Evolutionary conservation across 495 filamentous ascomycete species (phyloP).

Genomic region (Xanthoparmelia taractica): DNA sequence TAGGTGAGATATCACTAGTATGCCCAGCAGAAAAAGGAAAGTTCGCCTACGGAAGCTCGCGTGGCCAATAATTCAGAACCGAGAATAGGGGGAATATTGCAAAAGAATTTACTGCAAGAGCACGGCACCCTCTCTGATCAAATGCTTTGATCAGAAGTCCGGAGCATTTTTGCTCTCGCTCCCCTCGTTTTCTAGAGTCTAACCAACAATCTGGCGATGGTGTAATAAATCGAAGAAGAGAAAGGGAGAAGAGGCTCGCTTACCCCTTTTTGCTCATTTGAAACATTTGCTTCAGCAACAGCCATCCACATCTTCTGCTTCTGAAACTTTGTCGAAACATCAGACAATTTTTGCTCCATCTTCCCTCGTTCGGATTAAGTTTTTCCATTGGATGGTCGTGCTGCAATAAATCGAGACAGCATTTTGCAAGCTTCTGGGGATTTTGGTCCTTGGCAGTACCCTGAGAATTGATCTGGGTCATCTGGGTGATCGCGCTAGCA

Average conservation of each 20-base stretch:
- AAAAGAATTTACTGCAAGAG: background rate
- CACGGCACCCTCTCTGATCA: background rate
- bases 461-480: background rate
- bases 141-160: background rate
- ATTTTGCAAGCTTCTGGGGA: background rate
- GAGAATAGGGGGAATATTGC: background rate
- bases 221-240: background rate
- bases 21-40: background rate
- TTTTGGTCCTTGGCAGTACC: background rate
- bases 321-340: background rate
- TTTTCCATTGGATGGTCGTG: background rate
- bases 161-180: background rate
- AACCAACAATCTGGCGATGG: background rate
- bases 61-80: background rate
- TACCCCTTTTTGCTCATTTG: background rate
- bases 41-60: background rate
- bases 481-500: background rate
- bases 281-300: background rate
- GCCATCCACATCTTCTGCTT: background rate
- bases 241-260: background rate
- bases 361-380: background rate
- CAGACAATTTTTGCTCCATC: background rate
- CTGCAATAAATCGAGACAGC: background rate
- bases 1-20: slow-evolving; percentile 1
- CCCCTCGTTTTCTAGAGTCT: background rate